Percentiles rank a stretch among this genome's conserved stretches.
Conservation (phyloP, 148 eudicot genomes). For the Rheum nobile region DNA sequence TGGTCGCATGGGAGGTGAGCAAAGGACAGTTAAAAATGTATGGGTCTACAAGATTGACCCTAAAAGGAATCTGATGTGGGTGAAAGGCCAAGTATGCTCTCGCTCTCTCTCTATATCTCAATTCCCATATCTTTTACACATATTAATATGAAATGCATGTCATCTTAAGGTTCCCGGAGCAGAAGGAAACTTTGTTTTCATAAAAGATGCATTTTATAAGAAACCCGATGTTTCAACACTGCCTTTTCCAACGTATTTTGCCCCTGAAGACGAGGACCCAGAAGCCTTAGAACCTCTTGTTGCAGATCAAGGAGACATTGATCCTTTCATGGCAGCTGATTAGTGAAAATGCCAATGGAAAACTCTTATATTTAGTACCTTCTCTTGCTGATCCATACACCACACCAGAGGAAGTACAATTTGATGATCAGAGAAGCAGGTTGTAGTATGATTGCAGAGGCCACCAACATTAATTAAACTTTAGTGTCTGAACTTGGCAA, state of each 20-base stretch:
- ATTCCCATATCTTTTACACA: not conserved
- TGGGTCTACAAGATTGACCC: slow-evolving; percentile 96
- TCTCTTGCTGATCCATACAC: not conserved
- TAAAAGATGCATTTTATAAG: slow-evolving; percentile 66
- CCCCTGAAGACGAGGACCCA: slow-evolving; percentile 57
- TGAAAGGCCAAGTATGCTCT: slow-evolving; percentile 67
- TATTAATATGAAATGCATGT: not conserved
- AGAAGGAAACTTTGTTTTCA: slow-evolving; percentile 79
- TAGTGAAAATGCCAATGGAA: not conserved
- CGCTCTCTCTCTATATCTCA: not conserved
- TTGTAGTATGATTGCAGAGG: slow-evolving; percentile 1
- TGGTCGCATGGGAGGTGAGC: slow-evolving; percentile 84
- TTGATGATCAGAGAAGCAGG: slow-evolving; percentile 1
- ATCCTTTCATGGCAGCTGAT: slow-evolving; percentile 91
- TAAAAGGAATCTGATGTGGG: slow-evolving; percentile 83
- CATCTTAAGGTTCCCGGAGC: slow-evolving; percentile 69
- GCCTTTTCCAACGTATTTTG: slow-evolving; percentile 82
- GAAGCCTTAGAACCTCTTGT: slow-evolving; percentile 48
- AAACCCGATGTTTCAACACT: slow-evolving; percentile 57
- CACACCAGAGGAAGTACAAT: not conserved
- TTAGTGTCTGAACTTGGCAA: not conserved
- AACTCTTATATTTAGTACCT: not conserved
- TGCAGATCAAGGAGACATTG: slow-evolving; percentile 81
- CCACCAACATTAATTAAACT: not conserved
- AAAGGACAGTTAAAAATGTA: slow-evolving; percentile 67